phyloP scores from a whole-genome alignment of 208 protist genomes.

The Strigomonas galati region DNA sequence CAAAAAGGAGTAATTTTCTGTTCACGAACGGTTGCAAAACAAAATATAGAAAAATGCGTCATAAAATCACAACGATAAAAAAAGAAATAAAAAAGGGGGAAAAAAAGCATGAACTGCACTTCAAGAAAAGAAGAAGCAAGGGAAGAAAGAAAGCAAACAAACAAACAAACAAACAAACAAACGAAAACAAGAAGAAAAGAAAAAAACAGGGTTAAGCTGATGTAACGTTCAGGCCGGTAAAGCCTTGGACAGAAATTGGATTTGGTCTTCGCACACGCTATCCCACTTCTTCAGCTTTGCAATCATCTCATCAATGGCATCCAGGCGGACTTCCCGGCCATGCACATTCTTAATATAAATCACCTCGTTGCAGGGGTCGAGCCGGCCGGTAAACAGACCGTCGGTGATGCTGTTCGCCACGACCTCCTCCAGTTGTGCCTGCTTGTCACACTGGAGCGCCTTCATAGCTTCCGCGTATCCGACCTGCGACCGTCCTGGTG shows the following conservation, averaged over 20 bases:
- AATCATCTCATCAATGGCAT: background rate
- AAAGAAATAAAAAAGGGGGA: background rate
- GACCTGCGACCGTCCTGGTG: background rate
- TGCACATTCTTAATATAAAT: background rate
- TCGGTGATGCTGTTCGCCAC: background rate
- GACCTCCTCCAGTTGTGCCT: conserved; percentile 2
- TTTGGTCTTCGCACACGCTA: background rate
- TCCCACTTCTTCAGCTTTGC: background rate
- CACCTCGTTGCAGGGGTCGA: background rate
- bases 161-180: background rate
- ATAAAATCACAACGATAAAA: background rate
- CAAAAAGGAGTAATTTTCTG: background rate
- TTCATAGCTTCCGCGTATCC: background rate
- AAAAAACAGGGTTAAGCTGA: background rate
- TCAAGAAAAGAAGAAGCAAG: conserved; percentile 5
- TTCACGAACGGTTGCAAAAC: background rate
- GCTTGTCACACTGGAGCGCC: background rate
- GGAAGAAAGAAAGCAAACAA: conserved; percentile 7
- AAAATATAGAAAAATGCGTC: background rate
- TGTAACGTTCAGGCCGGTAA: background rate
- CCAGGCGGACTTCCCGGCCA: background rate
- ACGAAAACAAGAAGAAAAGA: background rate
- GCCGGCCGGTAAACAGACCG: background rate
- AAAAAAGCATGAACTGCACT: background rate
- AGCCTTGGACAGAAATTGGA: background rate